phyloP scores from a whole-genome alignment of 1,284 basidiomycete genomes.

The Lentinula novae-zelandiae region DNA sequence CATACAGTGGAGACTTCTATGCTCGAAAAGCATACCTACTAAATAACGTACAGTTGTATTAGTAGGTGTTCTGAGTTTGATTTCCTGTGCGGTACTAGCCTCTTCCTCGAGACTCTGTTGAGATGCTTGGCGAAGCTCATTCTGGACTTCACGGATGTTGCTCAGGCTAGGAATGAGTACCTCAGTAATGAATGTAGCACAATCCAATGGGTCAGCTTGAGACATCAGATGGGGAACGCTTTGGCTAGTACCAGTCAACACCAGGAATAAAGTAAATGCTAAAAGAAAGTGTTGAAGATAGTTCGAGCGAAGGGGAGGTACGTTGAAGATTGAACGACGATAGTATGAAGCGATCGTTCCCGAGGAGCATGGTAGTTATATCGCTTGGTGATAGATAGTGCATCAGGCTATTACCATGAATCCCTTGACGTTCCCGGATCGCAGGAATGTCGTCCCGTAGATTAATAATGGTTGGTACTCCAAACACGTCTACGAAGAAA shows the following conservation, averaged over 20 bases:
- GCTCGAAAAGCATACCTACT: conserved; percentile 50
- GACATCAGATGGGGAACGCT: conserved; percentile 26
- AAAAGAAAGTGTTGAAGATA: conserved; percentile 8
- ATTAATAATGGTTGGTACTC: conserved; percentile 30
- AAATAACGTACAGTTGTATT: conserved; percentile 34
- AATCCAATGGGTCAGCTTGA: conserved; percentile 25
- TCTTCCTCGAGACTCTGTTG: conserved; percentile 28
- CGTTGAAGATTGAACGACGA: conserved; percentile 26
- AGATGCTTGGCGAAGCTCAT: conserved; percentile 23
- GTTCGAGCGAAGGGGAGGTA: conserved; percentile 19
- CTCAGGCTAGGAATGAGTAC: conserved; percentile 7
- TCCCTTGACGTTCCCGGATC: conserved; percentile 25
- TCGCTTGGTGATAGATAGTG: conserved; percentile 29
- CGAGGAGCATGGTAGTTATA: conserved; percentile 36
- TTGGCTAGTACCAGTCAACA: conserved; percentile 13
- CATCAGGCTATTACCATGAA: conserved; percentile 19
- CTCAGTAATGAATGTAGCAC: conserved; percentile 18
- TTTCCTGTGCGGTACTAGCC: conserved; percentile 24
- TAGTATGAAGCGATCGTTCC: conserved; percentile 37
- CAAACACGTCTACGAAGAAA: conserved; percentile 47
- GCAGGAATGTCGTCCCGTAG: conserved; percentile 28
- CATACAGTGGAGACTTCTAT: conserved; percentile 37
- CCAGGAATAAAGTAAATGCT: conserved; percentile 11
- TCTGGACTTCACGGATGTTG: conserved; percentile 8
- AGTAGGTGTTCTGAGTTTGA: conserved; percentile 23